These are phyloP conservation scores for Penicillium taxi DNA, from an alignment of 495 filamentous ascomycete genomes.

Conservation along the genomic window DNA sequence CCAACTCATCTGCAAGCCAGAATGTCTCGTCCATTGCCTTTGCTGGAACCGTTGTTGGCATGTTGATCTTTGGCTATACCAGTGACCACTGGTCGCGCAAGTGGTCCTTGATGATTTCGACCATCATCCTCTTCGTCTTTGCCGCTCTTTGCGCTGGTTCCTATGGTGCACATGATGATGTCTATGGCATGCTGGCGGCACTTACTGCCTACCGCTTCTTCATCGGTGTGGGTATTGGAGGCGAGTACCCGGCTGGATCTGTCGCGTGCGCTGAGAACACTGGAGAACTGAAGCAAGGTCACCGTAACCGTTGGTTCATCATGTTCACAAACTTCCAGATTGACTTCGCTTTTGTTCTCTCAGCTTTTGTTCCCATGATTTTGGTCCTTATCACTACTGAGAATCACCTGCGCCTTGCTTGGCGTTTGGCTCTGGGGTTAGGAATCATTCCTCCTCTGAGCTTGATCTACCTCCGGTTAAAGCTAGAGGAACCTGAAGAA, in stretches of 20 bases:
- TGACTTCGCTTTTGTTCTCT: constrained; percentile 69
- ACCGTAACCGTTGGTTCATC: constrained; percentile 83
- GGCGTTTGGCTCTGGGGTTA: constrained; percentile 68
- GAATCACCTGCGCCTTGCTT: constrained; percentile 61
- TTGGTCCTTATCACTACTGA: constrained; percentile 62
- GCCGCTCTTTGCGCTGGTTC: constrained; percentile 70
- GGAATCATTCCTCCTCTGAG: constrained; percentile 71
- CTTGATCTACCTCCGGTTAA: constrained; percentile 66
- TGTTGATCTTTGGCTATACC: constrained; percentile 73
- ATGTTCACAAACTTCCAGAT: constrained; percentile 89
- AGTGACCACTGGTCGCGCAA: constrained; percentile 79
- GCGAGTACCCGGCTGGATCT: constrained; percentile 85
- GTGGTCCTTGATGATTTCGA: constrained; percentile 71
- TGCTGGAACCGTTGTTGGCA: constrained; percentile 79
- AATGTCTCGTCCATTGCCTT: constrained; percentile 78
- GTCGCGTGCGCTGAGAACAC: constrained; percentile 79
- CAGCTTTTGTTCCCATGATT: constrained; percentile 66
- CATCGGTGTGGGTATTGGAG: constrained; percentile 55
- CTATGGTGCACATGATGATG: constrained; percentile 57
- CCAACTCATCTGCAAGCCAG: constrained; percentile 52
- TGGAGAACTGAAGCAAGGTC: constrained; percentile 71
- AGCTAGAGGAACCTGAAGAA: constrained; percentile 75
- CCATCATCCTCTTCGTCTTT: constrained; percentile 75
- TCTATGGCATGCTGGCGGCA: constrained; percentile 66
- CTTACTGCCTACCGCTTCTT: constrained; percentile 83